Conservation (phyloP, 1,284 basidiomycete genomes). For the Paramarasmius palmivorus region DNA sequence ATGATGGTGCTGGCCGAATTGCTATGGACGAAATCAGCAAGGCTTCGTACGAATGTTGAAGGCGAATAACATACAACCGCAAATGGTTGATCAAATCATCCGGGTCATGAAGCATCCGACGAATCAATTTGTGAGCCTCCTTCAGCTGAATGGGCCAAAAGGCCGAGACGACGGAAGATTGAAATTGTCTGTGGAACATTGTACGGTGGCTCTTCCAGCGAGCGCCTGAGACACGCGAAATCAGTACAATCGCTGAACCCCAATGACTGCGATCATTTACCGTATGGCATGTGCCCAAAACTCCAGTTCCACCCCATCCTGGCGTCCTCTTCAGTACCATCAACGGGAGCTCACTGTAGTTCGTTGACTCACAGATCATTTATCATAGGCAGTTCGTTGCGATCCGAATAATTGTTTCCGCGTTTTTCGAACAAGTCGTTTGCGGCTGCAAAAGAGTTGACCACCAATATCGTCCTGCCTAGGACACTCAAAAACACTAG, state of each 20-base stretch:
- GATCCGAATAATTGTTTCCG: constrained; percentile 45
- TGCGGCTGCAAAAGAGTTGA: constrained; percentile 40
- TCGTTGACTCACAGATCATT: constrained; percentile 16
- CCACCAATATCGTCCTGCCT: constrained; percentile 42
- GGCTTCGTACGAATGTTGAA: neutral
- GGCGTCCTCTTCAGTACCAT: neutral
- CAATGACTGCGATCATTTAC: constrained; percentile 15
- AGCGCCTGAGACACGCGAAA: constrained; percentile 23
- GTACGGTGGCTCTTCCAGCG: constrained; percentile 37
- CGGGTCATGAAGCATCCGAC: constrained; percentile 35
- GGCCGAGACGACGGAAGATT: constrained; percentile 22
- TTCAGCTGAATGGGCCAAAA: constrained; percentile 33
- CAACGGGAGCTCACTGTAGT: constrained; percentile 4
- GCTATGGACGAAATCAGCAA: constrained; percentile 22
- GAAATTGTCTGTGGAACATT: constrained; percentile 35
- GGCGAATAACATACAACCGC: constrained; percentile 35
- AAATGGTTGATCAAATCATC: constrained; percentile 42
- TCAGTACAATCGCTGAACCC: neutral
- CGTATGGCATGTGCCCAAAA: constrained; percentile 38
- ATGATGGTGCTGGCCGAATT: constrained; percentile 41
- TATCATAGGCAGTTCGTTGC: constrained; percentile 24
- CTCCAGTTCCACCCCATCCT: constrained; percentile 42
- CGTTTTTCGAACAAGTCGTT: constrained; percentile 47
- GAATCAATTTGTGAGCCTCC: constrained; percentile 39
- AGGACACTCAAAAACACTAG: constrained; percentile 44